phyloP scores from a whole-genome alignment of 1,284 basidiomycete species.

The Omphalotus olearius region DNA sequence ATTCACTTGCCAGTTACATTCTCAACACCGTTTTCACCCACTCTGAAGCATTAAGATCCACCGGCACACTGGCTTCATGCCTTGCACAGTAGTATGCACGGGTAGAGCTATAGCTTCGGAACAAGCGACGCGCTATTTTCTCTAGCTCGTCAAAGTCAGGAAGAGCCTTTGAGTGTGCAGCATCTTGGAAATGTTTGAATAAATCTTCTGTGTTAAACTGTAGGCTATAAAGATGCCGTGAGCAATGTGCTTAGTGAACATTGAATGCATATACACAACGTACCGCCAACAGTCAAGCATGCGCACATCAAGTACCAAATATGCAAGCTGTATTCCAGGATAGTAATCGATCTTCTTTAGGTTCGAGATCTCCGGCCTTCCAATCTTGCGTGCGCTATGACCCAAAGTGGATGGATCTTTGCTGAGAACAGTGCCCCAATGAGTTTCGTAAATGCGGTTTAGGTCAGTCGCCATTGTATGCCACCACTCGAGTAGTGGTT shows the following conservation, averaged over 20 bases:
- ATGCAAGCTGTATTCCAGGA: conserved; percentile 18
- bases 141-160: background rate
- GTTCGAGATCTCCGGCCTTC: conserved; percentile 20
- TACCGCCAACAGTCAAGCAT: conserved; percentile 28
- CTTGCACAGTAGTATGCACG: background rate
- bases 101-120: background rate
- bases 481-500: conserved; percentile 22
- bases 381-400: conserved; percentile 22
- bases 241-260: too few relatives aligned
- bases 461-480: conserved; percentile 24
- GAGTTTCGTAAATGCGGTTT: conserved; percentile 14
- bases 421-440: conserved; percentile 14
- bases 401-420: conserved; percentile 24
- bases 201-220: background rate
- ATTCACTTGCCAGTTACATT: too few relatives aligned
- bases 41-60: too few relatives aligned
- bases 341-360: conserved; percentile 28
- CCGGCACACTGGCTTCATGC: background rate
- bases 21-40: too few relatives aligned
- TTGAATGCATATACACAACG: background rate
- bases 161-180: background rate
- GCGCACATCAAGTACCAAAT: conserved; percentile 22
- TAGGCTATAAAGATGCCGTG: too few relatives aligned
- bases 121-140: background rate
- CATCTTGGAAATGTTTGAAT: too few relatives aligned